Evolutionary conservation across 1,139 yeast genomes (phyloP).

Genomic region (Saccharomyces pastorianus): DNA sequence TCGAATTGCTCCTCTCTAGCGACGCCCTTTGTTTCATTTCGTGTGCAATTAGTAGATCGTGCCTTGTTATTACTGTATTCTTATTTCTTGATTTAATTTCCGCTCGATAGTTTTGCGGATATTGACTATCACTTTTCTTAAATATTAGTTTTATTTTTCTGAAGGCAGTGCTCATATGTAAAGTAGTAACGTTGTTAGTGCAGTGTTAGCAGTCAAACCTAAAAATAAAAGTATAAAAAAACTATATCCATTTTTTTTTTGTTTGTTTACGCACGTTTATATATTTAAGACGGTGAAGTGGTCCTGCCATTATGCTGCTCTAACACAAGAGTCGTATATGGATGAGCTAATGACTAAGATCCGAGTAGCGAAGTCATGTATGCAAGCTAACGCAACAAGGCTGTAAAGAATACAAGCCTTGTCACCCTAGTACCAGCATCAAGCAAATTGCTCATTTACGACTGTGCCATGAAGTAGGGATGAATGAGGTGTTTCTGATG

Average conservation of each 20-base stretch:
- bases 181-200: neutral
- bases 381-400: neutral
- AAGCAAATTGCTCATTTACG: neutral
- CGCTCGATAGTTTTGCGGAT: neutral
- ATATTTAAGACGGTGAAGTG: neutral
- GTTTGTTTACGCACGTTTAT: neutral
- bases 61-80: slow-evolving; percentile 2
- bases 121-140: neutral
- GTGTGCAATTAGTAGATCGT: slow-evolving; percentile 1
- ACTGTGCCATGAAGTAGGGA: neutral
- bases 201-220: neutral
- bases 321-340: neutral
- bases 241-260: too few relatives aligned
- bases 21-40: neutral
- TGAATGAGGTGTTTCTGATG: neutral
- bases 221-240: too few relatives aligned
- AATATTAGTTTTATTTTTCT: neutral
- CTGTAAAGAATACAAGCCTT: neutral
- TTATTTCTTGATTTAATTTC: neutral
- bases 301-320: neutral
- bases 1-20: neutral
- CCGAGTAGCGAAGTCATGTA: neutral
- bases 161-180: neutral
- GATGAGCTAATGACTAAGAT: neutral
- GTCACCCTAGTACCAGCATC: neutral